Percentiles rank a stretch among this genome's conserved stretches.
These are phyloP conservation scores for Lipomyces yamanashiensis DNA, from an alignment of 805 yeast genomes.

Conservation along the genomic window DNA sequence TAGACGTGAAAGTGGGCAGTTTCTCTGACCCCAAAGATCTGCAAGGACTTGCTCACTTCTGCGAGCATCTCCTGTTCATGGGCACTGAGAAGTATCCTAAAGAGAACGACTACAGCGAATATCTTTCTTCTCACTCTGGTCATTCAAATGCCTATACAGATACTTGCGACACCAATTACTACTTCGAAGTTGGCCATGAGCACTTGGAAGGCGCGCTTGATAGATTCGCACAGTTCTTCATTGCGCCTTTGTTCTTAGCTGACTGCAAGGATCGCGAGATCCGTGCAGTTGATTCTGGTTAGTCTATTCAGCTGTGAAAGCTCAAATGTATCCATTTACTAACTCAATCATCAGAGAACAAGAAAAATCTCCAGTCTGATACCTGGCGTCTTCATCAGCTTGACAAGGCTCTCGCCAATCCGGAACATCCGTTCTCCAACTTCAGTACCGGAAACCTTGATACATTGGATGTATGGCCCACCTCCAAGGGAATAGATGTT, in stretches of 20 bases:
- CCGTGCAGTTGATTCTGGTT: constrained; percentile 81
- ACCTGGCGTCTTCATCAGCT: constrained; percentile 86
- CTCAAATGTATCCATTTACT: not conserved
- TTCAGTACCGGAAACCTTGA: constrained; percentile 87
- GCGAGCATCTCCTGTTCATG: constrained; percentile 84
- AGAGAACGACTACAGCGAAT: constrained; percentile 75
- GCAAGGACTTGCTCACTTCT: constrained; percentile 86
- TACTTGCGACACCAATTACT: constrained; percentile 85
- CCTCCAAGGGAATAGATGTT: constrained; percentile 64
- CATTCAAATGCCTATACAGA: constrained; percentile 92
- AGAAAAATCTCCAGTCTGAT: constrained; percentile 89
- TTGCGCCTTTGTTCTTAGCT: constrained; percentile 73
- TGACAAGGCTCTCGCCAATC: constrained; percentile 73
- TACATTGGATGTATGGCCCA: constrained; percentile 75
- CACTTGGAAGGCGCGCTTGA: constrained; percentile 86
- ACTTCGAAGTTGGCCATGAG: constrained; percentile 78
- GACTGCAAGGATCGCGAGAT: constrained; percentile 89
- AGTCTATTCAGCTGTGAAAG: not conserved
- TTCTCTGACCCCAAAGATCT: constrained; percentile 71
- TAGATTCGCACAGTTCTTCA: constrained; percentile 90
- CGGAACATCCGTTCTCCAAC: constrained; percentile 79
- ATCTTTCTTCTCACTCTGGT: constrained; percentile 82
- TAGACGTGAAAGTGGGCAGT: constrained; percentile 81
- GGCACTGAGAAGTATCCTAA: constrained; percentile 77
- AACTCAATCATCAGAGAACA: constrained; percentile 61